Evolutionary conservation across 441 rosid species (phyloP), one percentile per base, ranked within the genome.

Genomic region (Flueggea neowawraea): DNA sequence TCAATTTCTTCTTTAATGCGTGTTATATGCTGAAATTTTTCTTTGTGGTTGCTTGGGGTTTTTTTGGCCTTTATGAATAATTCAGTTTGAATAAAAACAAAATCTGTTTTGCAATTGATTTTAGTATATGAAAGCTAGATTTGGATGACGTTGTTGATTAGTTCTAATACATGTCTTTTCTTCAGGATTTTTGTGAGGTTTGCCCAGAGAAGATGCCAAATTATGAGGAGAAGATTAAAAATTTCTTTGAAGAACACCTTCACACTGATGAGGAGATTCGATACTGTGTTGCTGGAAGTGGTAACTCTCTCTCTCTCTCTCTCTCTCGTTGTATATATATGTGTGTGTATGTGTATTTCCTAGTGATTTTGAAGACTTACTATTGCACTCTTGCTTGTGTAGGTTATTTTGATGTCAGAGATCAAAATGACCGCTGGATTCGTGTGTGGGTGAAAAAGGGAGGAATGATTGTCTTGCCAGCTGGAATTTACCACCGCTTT

Each of bases 181-280:
- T 64, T 55, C 72, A 95, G 99, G 98, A 95, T 80, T 73, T 89
- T 36, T 79, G 88, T 54, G 98, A 91, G 79, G 90, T 88, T 60
- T 91, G 91, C 80, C 96, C 97, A 0, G 95, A 86, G 74, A 89
- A 91, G 80, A 82, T 90, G 52, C 89, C 81, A 41, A 90, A 92
- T 63, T 95, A 90, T 63, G 97, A 92, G 57, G 87, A 76, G 63
- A 90, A 87, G 76, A 87, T 95, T 2, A 92, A 92, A 60, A 83
- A 71, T 64, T 90, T 95, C 71, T 90, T 85, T 41, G 91, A 84
- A 66, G 96, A 95, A 60, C 99, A 92, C 80, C 80, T 92, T 55
- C 98, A 89, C 70, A 86, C 95, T 15, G 95, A 95, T 72, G 97
- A 95, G 69, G 99, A 91, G 89, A 95, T 91, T 56, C 95, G 96